Evolutionary conservation across 257 asterid species (phyloP).

Genomic region (Cynanchum wilfordii): DNA sequence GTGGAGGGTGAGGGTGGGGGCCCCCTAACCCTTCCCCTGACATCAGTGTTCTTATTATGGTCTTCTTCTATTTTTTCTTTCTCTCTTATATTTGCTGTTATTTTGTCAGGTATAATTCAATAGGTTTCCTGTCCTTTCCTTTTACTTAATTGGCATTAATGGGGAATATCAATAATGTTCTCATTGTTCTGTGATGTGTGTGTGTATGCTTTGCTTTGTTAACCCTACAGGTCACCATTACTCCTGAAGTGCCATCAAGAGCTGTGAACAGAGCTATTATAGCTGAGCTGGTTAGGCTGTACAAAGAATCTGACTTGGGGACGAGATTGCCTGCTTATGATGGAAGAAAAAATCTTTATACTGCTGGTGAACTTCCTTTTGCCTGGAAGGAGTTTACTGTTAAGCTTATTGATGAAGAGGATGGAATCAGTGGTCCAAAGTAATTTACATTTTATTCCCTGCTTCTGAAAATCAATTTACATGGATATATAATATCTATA

Average conservation of each 20-base stretch:
- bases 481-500: too few species aligned
- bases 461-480: not conserved
- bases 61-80: slow-evolving; percentile 15
- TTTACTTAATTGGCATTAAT: slow-evolving; percentile 37
- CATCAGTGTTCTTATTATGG: slow-evolving; percentile 28
- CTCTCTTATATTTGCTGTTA: slow-evolving; percentile 25
- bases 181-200: slow-evolving; percentile 21
- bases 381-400: slow-evolving; percentile 77
- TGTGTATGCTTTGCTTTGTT: slow-evolving; percentile 6
- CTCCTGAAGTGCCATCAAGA: slow-evolving; percentile 89
- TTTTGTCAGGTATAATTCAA: slow-evolving; percentile 32
- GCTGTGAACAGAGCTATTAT: slow-evolving; percentile 76
- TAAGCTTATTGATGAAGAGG: slow-evolving; percentile 82
- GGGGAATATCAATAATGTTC: slow-evolving; percentile 29
- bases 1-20: slow-evolving; percentile 10
- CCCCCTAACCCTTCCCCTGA: slow-evolving; percentile 39
- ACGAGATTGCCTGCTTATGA: slow-evolving; percentile 94
- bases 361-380: slow-evolving; percentile 98
- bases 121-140: slow-evolving; percentile 27
- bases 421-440: slow-evolving; percentile 76
- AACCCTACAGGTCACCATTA: slow-evolving; percentile 68
- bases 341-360: slow-evolving; percentile 87
- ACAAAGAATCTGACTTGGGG: slow-evolving; percentile 85
- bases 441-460: slow-evolving; percentile 22
- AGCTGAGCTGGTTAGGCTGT: slow-evolving; percentile 75